These are phyloP conservation scores for Anisodus acutangulus DNA, from an alignment of 257 asterid genomes.

Conservation along the genomic window DNA sequence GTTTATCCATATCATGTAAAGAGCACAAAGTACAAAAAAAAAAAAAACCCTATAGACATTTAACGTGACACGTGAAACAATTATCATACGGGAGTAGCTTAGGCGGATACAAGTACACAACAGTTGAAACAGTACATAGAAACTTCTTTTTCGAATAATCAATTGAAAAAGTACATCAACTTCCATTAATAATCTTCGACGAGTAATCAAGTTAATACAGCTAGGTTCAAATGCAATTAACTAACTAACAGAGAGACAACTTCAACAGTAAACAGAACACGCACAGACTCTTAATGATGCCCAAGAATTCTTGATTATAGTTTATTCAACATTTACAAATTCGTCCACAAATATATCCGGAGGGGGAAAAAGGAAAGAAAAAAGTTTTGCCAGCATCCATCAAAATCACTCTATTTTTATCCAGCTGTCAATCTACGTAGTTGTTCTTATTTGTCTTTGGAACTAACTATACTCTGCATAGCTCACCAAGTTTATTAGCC, in stretches of 20 bases:
- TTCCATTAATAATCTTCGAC: conserved; percentile 1
- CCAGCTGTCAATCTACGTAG: background rate
- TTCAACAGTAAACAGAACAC: background rate
- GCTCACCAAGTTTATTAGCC: background rate
- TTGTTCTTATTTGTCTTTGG: background rate
- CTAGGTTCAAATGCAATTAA: conserved; percentile 3
- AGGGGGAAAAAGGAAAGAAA: background rate
- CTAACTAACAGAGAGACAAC: background rate
- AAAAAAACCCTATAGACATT: background rate
- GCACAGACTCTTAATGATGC: background rate
- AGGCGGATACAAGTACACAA: background rate
- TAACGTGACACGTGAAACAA: background rate
- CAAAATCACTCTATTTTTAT: background rate
- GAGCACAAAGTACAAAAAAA: background rate
- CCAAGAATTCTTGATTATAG: background rate
- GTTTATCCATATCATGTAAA: background rate
- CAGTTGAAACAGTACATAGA: too few species aligned
- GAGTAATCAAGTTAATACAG: background rate
- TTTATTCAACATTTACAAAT: background rate
- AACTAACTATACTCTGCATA: background rate
- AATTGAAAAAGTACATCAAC: too few species aligned
- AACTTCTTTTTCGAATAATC: too few species aligned
- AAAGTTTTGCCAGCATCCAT: background rate
- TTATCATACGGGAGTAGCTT: background rate
- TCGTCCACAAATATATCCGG: background rate